Base-by-base conservation (phyloP, 148 eudicot genomes). In the Suaeda aralocaspica region DNA sequence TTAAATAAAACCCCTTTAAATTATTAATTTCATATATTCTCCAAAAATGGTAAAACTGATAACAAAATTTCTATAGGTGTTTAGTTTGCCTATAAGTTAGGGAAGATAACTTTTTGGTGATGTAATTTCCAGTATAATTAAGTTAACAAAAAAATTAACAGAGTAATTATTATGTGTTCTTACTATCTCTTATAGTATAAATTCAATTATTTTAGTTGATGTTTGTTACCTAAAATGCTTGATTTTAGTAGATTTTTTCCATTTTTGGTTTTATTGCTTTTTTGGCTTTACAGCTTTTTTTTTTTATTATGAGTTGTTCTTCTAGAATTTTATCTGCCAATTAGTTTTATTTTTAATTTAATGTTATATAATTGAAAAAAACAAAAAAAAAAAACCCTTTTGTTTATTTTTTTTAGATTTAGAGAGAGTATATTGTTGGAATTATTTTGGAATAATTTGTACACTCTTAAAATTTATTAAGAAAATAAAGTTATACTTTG, bases 231-330 rank as follows among this genome's bases (percentile, higher is more conserved):
- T n/a, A 66, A 71, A 57, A 45, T 67, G 51, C 57, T 65, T 59
- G 68, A 66, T 67, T 77, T n/a, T 72, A 30, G 66, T 57, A 48
- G 59, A 64, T 42, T 31, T 18, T 76, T 70, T 25, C 74, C 66
- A 34, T 55, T 56, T 76, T 63, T 69, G 70, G 66, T 15, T 70
- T 11, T 58, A 22, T 48, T 76, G 57, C 60, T 64, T 70, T 65
- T 70, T 66, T 71, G 70, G 58, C 49, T 48, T 58, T 77, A 34
- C 60, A 66, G 63, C 66, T 72, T 77, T 67, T 56, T 39, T 72
- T 50, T 72, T n/a, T n/a, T n/a, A n/a, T n/a, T n/a, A n/a, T n/a
- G 76, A 62, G 60, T 48, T 71, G 62, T 77, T 34, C 16, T 28
- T 34, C 44, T 44, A 42, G 21, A 5, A 34, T 59, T 51, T 72